Base-by-base conservation (phyloP, 306 rosid species). In the Castanea crenata region DNA sequence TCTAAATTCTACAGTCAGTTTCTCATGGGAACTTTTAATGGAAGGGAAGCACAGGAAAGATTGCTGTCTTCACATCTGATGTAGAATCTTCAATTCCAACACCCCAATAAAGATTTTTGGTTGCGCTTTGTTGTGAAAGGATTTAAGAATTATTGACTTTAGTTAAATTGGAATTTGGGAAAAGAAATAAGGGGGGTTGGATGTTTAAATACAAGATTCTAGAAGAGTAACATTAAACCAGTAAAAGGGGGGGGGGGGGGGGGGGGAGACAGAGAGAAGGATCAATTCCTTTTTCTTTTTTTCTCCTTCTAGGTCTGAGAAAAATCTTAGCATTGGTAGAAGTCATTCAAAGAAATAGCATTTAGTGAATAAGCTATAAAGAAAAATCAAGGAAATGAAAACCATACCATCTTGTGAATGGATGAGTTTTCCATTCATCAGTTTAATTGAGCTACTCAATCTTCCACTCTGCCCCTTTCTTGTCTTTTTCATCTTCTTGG, bases 401-500 rank as follows among this genome's bases (percentile, higher is more conserved):
- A 65, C 54, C 31, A 46, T 83, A 86, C 85, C 87, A 55, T 59
- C 86, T 85, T 85, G 83, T 59, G 82, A 34, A 72, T 4, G 71
- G 76, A 73, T 58, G 61, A 38, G 76, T 81, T 85, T 91, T 79
- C 85, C 75, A 56, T 76, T 69, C 63, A 35, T 73, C 69, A 62
- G 29, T 63, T 74, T 51, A 25, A 71, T 38, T 71, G 82, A 74
- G 76, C 85, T 79, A 88, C 86, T 78, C 62, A 51, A 78, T 69
- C 88, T 84, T 81, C 69, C 82, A 29, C 80, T 70, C 74, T 7
- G 63, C 62, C 80, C 88, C 73, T 70, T 82, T 76, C 73, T 83
- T 58, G 75, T 80, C 80, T 83, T 79, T 62, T 80, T 77, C 78
- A 58, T 74, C 87, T 75, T 80, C 86, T 59, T 81, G 20, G 74